phyloP scores from a whole-genome alignment of 2,329 filamentous ascomycete genomes.

The Trichoderma cornu-damae region DNA sequence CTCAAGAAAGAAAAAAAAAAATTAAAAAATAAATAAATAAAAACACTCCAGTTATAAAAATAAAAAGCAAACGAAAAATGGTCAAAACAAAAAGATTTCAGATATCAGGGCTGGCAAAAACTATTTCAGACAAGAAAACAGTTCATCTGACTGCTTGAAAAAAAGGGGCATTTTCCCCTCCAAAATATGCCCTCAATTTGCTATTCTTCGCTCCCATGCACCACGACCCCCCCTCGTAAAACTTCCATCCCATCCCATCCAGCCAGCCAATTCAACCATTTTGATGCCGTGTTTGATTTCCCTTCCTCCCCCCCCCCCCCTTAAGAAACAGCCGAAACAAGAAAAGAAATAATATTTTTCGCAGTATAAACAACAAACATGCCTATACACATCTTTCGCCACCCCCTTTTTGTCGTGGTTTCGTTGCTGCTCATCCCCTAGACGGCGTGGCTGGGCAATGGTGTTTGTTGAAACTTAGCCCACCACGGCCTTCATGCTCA shows the following conservation, averaged over 20 bases:
- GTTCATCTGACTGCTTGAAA: background rate
- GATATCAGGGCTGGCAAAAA: background rate
- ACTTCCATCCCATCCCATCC: constrained; percentile 1
- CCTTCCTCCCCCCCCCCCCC: constrained; percentile 1
- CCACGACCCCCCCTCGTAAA: background rate
- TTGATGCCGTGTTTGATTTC: background rate
- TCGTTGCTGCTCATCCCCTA: background rate
- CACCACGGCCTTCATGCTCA: constrained; percentile 87
- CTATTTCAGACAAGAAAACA: background rate
- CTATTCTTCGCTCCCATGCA: background rate
- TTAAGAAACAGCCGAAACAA: background rate
- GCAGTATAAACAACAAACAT: background rate
- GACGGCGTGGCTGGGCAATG: background rate
- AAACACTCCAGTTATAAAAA: no score
- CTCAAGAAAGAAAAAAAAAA: background rate
- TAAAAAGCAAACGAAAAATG: background rate
- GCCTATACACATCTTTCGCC: background rate
- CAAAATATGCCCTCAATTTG: background rate
- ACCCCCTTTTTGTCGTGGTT: background rate
- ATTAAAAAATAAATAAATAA: background rate
- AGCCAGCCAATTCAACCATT: background rate
- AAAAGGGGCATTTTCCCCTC: background rate
- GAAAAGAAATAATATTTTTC: background rate
- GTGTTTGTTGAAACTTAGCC: constrained; percentile 42
- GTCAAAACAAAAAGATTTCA: background rate